Percentiles rank a stretch among this genome's conserved stretches.
These are phyloP conservation scores for Daldinia bambusicola DNA, from an alignment of 495 filamentous ascomycete species.

Conservation along the genomic window DNA sequence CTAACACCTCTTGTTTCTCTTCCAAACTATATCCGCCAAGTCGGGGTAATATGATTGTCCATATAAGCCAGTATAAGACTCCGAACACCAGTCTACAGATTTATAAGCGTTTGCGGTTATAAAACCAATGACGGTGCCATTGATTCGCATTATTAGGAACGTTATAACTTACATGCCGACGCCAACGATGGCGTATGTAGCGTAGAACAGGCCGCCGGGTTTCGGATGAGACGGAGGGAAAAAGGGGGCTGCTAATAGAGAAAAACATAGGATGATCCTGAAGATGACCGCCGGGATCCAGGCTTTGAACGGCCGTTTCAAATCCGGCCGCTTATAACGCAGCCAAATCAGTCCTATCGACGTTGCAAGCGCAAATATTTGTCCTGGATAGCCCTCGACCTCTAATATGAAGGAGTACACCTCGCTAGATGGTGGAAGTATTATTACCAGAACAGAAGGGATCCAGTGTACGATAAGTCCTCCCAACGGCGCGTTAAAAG, in stretches of 20 bases:
- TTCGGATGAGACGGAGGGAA: constrained; percentile 62
- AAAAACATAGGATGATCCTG: constrained; percentile 56
- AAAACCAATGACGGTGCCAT: constrained; percentile 8
- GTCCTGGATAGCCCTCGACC: constrained; percentile 74
- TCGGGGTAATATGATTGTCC: constrained; percentile 70
- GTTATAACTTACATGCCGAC: constrained; percentile 69
- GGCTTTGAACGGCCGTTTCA: constrained; percentile 74
- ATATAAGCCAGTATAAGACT: constrained; percentile 76
- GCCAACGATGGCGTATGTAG: constrained; percentile 78
- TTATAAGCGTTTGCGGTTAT: constrained; percentile 59
- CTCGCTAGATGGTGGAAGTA: constrained; percentile 69
- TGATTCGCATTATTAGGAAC: background rate
- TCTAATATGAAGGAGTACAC: constrained; percentile 80
- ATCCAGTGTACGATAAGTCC: constrained; percentile 75
- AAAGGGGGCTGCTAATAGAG: constrained; percentile 66
- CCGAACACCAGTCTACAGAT: constrained; percentile 66
- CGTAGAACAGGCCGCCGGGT: constrained; percentile 71
- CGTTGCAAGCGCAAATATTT: constrained; percentile 68
- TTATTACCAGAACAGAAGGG: constrained; percentile 72
- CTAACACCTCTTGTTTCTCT: constrained; percentile 65
- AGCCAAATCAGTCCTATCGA: constrained; percentile 70
- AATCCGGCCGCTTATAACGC: constrained; percentile 67
- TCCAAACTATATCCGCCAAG: constrained; percentile 68
- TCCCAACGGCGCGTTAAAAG: constrained; percentile 73
- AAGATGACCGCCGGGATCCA: constrained; percentile 67